Evolutionary conservation across 169 alveolate species (phyloP).

Genomic region (Plasmodium ovale): DNA sequence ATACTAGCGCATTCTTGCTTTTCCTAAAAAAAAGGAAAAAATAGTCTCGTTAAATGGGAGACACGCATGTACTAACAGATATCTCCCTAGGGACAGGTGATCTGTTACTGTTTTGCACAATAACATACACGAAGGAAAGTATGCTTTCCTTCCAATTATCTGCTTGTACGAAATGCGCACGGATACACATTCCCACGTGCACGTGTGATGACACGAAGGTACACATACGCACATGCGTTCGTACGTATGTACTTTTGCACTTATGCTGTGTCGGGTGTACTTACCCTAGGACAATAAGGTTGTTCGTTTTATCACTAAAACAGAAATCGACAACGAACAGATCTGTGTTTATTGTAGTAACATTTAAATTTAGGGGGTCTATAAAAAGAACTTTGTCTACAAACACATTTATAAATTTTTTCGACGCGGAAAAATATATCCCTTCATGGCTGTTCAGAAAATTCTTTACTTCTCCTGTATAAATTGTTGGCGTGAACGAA

Average conservation of each 20-base stretch:
- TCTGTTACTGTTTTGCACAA: too few species aligned
- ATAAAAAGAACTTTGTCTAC: conserved; percentile 53
- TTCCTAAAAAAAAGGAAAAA: conserved; percentile 18
- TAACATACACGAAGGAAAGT: too few species aligned
- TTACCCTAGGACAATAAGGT: conserved; percentile 63
- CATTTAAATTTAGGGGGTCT: conserved; percentile 46
- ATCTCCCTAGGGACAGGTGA: too few species aligned
- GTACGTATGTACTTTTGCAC: too few species aligned
- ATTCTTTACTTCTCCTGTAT: conserved; percentile 44
- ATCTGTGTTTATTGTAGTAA: conserved; percentile 54
- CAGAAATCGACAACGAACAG: conserved; percentile 33
- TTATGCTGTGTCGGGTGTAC: too few species aligned
- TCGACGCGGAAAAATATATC: conserved; percentile 29
- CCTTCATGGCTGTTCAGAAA: conserved; percentile 61
- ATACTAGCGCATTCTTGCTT: conserved; percentile 42
- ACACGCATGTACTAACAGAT: not conserved
- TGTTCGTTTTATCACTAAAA: conserved; percentile 49
- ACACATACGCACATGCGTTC: too few species aligned
- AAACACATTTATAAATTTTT: conserved; percentile 66
- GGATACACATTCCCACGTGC: too few species aligned
- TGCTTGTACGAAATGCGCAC: too few species aligned
- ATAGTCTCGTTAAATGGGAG: not conserved
- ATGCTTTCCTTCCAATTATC: too few species aligned
- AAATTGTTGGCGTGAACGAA: not conserved
- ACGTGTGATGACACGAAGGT: too few species aligned